Evolutionary conservation across 192 early-diverging fungal genomes (phyloP), one percentile per base, ranked within the genome.

Genomic region (Glomus cerebriforme): DNA sequence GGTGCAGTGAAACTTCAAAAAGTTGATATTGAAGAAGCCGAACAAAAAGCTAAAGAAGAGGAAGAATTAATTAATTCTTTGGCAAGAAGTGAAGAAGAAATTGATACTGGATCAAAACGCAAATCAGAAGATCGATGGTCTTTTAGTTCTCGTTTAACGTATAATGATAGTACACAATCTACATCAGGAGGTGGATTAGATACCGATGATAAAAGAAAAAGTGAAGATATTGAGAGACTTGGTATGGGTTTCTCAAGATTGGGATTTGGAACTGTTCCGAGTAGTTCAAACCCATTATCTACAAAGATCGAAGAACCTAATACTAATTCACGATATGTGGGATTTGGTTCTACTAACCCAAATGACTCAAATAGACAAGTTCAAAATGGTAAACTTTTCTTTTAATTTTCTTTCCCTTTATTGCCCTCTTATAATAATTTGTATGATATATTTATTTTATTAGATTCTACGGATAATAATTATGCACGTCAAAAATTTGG

Each of bases 21-120:
- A 24, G 85, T 92, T 79, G 94, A 94, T 83, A 98, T 98, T 90
- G 97, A 97, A 74, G 94, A 95, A 81, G 95, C 93, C 1, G 96
- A 95, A 69, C 92, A 94, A 26, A 89, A 91, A 39, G 97, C 96
- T 22, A 95, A 94, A 80, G 92, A 94, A 77, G 95, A 94, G 43
- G 91, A 88, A 73, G 93, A 95, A n/a, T 79, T 86, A 29, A 75
- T 82, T 64, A 71, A 79, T 9, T 74, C 79, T 37, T 81, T 81
- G 82, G 85, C 86, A 79, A 79, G 32, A 70, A 84, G 73, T 80
- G 80, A 73, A 77, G 90, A 81, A 81, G 87, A 88, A 76, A 87
- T 73, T 60, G 22, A 54, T 54, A n/a, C 49, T 54, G 49, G 19
- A 19, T n/a, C 49, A 54, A 17, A 26, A 63, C 31, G n/a, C 15